These are phyloP conservation scores for Sporisorium reilianum DNA, from an alignment of 1,284 basidiomycete species.

Conservation along the genomic window DNA sequence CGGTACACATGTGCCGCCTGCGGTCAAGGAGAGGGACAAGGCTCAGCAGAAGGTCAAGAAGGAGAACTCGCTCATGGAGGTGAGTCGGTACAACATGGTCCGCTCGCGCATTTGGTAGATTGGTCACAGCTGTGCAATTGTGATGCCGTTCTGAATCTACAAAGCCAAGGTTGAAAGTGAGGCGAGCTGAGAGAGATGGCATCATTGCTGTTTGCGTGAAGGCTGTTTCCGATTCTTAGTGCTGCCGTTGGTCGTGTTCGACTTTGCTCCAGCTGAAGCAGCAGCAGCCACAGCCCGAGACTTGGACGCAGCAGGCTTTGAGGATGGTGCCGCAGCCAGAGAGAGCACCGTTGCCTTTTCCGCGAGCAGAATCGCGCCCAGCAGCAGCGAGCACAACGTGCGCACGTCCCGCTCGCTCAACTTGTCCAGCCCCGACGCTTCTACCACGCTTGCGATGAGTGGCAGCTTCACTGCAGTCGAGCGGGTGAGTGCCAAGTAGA, in stretches of 20 bases:
- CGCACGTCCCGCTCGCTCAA: slow-evolving; percentile 17
- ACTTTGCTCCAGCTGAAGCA: not conserved
- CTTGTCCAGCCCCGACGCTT: slow-evolving; percentile 4
- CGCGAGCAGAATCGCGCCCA: slow-evolving; percentile 22
- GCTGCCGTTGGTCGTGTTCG: slow-evolving; percentile 6
- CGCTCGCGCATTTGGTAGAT: slow-evolving; percentile 64
- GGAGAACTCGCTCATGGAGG: slow-evolving; percentile 57
- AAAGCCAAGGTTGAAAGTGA: not conserved
- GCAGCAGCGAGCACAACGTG: slow-evolving; percentile 26
- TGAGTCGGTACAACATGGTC: slow-evolving; percentile 65
- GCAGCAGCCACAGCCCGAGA: not conserved
- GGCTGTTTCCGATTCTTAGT: slow-evolving; percentile 11
- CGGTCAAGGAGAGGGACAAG: slow-evolving; percentile 18
- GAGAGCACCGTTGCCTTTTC: slow-evolving; percentile 26
- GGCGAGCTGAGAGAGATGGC: not conserved
- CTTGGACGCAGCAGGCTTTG: not conserved
- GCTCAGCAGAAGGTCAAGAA: slow-evolving; percentile 25
- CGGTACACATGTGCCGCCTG: slow-evolving; percentile 42
- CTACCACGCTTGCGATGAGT: slow-evolving; percentile 2
- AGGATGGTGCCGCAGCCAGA: not conserved
- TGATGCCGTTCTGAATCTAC: not conserved
- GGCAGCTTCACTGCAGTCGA: slow-evolving; percentile 1
- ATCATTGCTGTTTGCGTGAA: slow-evolving; percentile 20
- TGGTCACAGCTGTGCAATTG: not conserved
- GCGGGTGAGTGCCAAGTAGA: slow-evolving; percentile 25